Base-by-base conservation (phyloP, 1,139 yeast species). In the Magnusiomyces magnusii region DNA sequence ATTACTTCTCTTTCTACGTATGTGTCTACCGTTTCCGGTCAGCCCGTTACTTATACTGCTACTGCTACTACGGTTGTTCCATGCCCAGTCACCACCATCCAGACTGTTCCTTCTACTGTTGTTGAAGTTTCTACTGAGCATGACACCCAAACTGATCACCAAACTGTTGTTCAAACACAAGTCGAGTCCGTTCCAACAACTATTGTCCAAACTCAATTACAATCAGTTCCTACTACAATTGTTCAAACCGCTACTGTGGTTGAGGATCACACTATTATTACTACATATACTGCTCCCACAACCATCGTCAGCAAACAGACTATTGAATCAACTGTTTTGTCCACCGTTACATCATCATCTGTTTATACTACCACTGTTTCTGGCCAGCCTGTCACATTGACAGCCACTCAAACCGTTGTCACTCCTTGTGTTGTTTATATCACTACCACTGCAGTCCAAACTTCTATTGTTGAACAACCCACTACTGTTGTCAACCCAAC, bases 401-500 rank as follows among this genome's bases (percentile, higher is more conserved):
- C 49, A 5, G 5, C 49, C 7, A 21, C 49, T 23, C 25, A 19
- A n/a, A 44, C 49, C 21, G 49, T 44, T 21, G 49, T 44, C 49
- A 44, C 49, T 44, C 49, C 49, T 44, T 44, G 49, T 23, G 27
- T 44, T 44, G 49, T 44, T 44, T 23, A 44, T 9, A n/a, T 21
- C 5, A 44, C 49, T 27, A 44, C 24, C 21, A 44, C 49, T 23
- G 27, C 9, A 5, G 27, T 44, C 27, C 19, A 36, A 3, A 28
- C 53, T 19, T 28, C 53, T 15, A 28, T 28, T 10, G 34, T 52
- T 24, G 21, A 39, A 3, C 36, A 52, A n/a, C 55, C 55, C 15
- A 53, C 55, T 17, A 53, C 55, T 25, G 24, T 53, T 53, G 55
- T 53, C 23, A 19, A 53, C 19, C 49, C 55, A n/a, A 53, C 55